Evolutionary conservation across 2,329 filamentous ascomycete species (phyloP).

Genomic region (Fusarium oligoseptatum): DNA sequence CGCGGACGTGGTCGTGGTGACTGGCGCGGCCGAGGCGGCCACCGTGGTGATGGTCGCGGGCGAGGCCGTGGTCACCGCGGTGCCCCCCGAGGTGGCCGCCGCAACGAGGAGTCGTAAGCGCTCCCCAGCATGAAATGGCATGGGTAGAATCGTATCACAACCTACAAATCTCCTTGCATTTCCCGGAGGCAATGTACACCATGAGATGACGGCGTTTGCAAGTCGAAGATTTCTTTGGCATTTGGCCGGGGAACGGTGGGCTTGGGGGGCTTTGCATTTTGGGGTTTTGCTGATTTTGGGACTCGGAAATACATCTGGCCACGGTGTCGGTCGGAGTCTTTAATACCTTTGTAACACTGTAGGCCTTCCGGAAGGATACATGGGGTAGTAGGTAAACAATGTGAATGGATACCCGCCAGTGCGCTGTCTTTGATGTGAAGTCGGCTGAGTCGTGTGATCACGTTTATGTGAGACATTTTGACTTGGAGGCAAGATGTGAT

Average conservation of each 20-base stretch:
- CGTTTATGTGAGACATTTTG: slow-evolving; percentile 7
- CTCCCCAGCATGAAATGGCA: slow-evolving; percentile 36
- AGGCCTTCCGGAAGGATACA: slow-evolving; percentile 37
- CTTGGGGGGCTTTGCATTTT: slow-evolving; percentile 48
- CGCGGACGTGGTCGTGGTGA: slow-evolving; percentile 63
- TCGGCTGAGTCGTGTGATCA: slow-evolving; percentile 17
- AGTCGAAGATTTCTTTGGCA: slow-evolving; percentile 44
- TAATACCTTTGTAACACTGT: slow-evolving; percentile 47
- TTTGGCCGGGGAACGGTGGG: slow-evolving; percentile 43
- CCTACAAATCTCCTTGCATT: slow-evolving; percentile 49
- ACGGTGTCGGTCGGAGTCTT: slow-evolving; percentile 46
- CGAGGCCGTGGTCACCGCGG: slow-evolving; percentile 56
- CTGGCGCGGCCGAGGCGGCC: slow-evolving; percentile 65
- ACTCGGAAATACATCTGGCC: slow-evolving; percentile 45
- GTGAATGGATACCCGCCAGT: slow-evolving; percentile 46
- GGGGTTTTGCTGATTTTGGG: slow-evolving; percentile 49
- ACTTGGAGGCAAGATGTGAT: background rate
- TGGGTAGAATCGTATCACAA: slow-evolving; percentile 43
- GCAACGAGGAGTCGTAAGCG: slow-evolving; percentile 56
- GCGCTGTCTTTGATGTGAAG: background rate
- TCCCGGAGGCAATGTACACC: slow-evolving; percentile 55
- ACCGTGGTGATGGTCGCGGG: slow-evolving; percentile 62
- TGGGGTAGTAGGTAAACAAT: slow-evolving; percentile 43
- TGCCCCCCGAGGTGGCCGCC: slow-evolving; percentile 53
- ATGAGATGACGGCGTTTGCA: slow-evolving; percentile 57